Conservation (phyloP, 371 early-diverging fungal genomes). For the Haplosporangium sp. region DNA sequence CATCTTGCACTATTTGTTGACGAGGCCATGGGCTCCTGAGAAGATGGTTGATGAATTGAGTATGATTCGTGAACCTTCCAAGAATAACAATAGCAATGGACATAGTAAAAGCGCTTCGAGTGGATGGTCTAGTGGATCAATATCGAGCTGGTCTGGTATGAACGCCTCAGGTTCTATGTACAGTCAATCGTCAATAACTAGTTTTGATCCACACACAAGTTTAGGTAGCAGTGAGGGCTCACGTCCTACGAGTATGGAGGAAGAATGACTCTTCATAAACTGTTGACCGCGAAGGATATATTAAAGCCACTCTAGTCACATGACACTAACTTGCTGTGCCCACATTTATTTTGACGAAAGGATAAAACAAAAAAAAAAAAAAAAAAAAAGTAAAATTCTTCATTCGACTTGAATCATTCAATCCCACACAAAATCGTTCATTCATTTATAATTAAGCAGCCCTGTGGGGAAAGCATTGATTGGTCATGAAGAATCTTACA, state of each 20-base stretch:
- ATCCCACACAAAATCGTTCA: neutral
- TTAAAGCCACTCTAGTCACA: constrained; percentile 2
- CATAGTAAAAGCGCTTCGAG: neutral
- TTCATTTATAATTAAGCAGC: neutral
- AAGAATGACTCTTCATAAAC: constrained; percentile 23
- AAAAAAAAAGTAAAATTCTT: constrained; percentile 7
- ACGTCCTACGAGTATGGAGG: constrained; percentile 15
- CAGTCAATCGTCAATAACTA: constrained; percentile 12
- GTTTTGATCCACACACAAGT: constrained; percentile 7
- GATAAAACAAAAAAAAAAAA: too few relatives aligned
- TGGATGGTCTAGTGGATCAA: constrained; percentile 11
- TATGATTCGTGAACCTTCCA: constrained; percentile 72
- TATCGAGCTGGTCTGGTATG: constrained; percentile 15
- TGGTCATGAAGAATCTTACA: constrained; percentile 59
- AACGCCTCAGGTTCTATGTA: neutral
- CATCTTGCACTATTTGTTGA: constrained; percentile 77
- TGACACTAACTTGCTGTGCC: constrained; percentile 2
- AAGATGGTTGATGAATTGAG: constrained; percentile 83
- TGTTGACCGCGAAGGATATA: neutral
- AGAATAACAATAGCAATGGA: constrained; percentile 12
- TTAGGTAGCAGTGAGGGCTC: constrained; percentile 9
- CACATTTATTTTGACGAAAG: neutral
- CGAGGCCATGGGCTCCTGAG: constrained; percentile 73
- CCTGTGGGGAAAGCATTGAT: neutral
- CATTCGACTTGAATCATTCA: neutral